Base-by-base conservation (phyloP, 495 filamentous ascomycete species). In the Schizothecium vesticola region DNA sequence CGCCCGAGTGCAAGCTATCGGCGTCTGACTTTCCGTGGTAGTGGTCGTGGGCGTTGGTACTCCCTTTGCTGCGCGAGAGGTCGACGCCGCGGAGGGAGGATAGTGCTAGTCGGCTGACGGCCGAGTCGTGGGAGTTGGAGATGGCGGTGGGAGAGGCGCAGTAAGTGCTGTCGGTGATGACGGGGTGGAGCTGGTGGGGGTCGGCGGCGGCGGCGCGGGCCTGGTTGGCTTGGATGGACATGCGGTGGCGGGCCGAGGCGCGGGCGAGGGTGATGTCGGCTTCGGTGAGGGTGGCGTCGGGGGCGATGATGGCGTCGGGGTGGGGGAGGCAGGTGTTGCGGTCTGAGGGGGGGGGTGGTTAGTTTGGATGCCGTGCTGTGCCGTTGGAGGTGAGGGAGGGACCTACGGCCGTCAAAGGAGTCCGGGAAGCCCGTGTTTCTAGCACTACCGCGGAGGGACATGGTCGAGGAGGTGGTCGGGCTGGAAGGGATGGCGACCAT, bases 381-480 rank as follows among this genome's bases (percentile, higher is more conserved):
- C 13, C 6, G 61, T n/a, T 11, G 1, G 22, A 22, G 56, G 7
- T 19, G 6, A 16, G 21, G 13, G 25, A 2, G 25, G 12, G 1
- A 75, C 71, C 66, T 66, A 79, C 77, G 65, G 56, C 73, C 72
- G 58, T 70, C 71, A 56, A 79, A 78, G 8, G 69, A 36, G 51
- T 79, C 78, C 12, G 78, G 78, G 36, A 80, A 80, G 24, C 78
- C 78, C 13, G 78, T 80, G 67, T 78, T 31, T 60, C 59, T 61
- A 67, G 65, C 28, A 73, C 43, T 74, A 22, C 62, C 57, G 60
- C 26, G 63, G 58, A 58, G 61, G 43, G 43, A 51, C 43, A 51
- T 51, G 43, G 43, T 51, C 6, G 43, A 51, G 43, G 43, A 51
- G 43, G 5, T 51, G 6, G 67, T 71, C n/a, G 75, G 72, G 33